Base-by-base conservation (phyloP, 768 basidiomycete species). In the Leccinum pellstonianum region DNA sequence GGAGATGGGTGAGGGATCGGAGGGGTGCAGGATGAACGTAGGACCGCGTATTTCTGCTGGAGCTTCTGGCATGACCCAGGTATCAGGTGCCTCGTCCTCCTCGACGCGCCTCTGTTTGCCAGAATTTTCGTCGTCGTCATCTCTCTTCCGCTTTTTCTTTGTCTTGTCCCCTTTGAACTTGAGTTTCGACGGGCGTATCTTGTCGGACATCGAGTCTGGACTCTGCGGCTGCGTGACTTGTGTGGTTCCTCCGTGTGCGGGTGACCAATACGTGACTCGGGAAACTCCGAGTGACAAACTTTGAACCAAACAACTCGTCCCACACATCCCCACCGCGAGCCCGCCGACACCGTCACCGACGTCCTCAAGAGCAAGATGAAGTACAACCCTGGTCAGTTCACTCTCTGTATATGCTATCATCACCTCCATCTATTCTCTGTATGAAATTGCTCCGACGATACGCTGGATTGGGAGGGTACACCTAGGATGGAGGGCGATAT, bases 81-180 rank as follows among this genome's bases (percentile, higher is more conserved):
- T 84, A 54, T 92, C 90, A 11, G 85, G 83, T 59, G 83, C 82
- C 56, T 83, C 81, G 23, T 87, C 84, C 61, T 90, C 87, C 46
- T 82, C 81, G 50, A 75, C 73, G 64, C 80, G 81, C 46, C 81
- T 79, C 29, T 77, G 73, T 61, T 81, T 79, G 59, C 78, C 73
- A 10, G 75, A 71, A 29, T 75, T 71, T 11, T 75, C 75, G 37
- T 76, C 78, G 35, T 80, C 84, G 31, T 76, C 77, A 12, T 85
- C 84, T 64, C 86, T 79, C 70, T 86, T 92, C 55, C 91, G 81
- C 71, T 93, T 94, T 81, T 90, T 93, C 78, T 85, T 86, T 2
- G 80, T 73, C 74, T 92, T 92, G 52, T 95, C 93, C 8, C 93
- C 93, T 70, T 95, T 95, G 77, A 95, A 95, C 66, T 86, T 91